Evolutionary conservation across 768 basidiomycete species (phyloP).

Genomic region (Suillus weaverae): DNA sequence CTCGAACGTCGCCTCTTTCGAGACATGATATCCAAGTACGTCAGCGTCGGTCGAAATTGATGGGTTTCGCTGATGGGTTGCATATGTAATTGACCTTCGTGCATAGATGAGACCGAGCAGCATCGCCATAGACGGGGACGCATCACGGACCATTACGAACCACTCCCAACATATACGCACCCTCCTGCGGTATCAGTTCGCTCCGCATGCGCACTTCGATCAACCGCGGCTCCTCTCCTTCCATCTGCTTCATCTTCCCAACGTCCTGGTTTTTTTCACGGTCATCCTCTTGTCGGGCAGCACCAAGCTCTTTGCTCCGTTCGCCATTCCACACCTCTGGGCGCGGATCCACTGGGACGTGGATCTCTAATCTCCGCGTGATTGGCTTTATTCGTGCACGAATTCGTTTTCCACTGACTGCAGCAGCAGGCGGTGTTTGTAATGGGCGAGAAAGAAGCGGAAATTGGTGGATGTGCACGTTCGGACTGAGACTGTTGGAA

Average conservation of each 20-base stretch:
- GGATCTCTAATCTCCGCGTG: conserved; percentile 66
- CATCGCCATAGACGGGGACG: conserved; percentile 4
- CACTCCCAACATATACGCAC: conserved; percentile 74
- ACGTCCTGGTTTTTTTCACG: conserved; percentile 71
- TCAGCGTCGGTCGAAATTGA: conserved; percentile 80
- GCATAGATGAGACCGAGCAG: conserved; percentile 12
- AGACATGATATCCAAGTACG: conserved; percentile 73
- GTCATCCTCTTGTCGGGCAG: conserved; percentile 71
- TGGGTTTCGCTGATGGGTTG: conserved; percentile 78
- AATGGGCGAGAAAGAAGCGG: conserved; percentile 74
- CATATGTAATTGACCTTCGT: conserved; percentile 67
- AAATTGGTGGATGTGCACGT: conserved; percentile 79
- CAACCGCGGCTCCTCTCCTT: conserved; percentile 61
- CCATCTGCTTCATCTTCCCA: conserved; percentile 41
- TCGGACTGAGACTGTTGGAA: conserved; percentile 58
- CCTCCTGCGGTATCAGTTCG: conserved; percentile 65
- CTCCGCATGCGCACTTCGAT: conserved; percentile 71
- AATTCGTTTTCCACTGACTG: conserved; percentile 72
- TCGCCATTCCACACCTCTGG: conserved; percentile 81
- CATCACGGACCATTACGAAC: conserved; percentile 61
- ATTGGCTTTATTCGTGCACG: conserved; percentile 69
- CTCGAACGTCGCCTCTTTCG: conserved; percentile 58
- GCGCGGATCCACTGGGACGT: conserved; percentile 79
- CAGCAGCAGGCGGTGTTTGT: conserved; percentile 74
- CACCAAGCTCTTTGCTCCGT: conserved; percentile 63